Conservation (phyloP, 2,329 filamentous ascomycete species). For the Fonsecaea monophora region DNA sequence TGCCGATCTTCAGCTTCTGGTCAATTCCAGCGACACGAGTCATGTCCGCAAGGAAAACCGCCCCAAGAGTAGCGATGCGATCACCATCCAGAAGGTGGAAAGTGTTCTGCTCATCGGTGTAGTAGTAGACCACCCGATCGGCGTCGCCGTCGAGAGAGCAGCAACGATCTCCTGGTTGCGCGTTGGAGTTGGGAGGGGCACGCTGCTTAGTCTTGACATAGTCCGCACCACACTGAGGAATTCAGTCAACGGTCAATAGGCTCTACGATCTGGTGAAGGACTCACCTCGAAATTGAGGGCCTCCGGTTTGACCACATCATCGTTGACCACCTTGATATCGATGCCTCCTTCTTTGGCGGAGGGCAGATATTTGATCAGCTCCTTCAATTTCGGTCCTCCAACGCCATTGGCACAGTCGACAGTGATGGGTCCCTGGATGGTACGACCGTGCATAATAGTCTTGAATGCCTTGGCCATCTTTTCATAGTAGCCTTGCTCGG, state of each 20-base stretch:
- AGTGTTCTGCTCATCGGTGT: constrained; percentile 77
- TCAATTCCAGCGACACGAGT: constrained; percentile 78
- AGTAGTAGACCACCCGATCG: constrained; percentile 95
- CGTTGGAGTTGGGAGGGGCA: constrained; percentile 81
- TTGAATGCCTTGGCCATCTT: constrained; percentile 88
- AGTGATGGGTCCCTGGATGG: constrained; percentile 74
- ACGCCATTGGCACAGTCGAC: constrained; percentile 98
- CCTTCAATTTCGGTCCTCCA: constrained; percentile 85
- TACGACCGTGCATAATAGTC: constrained; percentile 78
- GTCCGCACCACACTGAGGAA: constrained; percentile 81
- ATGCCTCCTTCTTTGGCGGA: constrained; percentile 70
- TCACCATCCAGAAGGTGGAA: constrained; percentile 97
- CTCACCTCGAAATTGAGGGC: constrained; percentile 84
- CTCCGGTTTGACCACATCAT: constrained; percentile 89
- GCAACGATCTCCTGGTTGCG: constrained; percentile 75
- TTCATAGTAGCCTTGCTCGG: constrained; percentile 91
- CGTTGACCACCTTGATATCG: constrained; percentile 87
- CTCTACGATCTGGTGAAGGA: constrained; percentile 19
- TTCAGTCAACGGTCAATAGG: constrained; percentile 27
- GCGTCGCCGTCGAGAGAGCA: constrained; percentile 95
- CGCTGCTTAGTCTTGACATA: constrained; percentile 97
- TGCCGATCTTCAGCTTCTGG: constrained; percentile 84
- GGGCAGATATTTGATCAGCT: constrained; percentile 83
- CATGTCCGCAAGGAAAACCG: constrained; percentile 90
- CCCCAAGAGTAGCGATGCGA: constrained; percentile 91